Base-by-base conservation (phyloP, 257 asterid genomes). In the Rubia yunnanensis region DNA sequence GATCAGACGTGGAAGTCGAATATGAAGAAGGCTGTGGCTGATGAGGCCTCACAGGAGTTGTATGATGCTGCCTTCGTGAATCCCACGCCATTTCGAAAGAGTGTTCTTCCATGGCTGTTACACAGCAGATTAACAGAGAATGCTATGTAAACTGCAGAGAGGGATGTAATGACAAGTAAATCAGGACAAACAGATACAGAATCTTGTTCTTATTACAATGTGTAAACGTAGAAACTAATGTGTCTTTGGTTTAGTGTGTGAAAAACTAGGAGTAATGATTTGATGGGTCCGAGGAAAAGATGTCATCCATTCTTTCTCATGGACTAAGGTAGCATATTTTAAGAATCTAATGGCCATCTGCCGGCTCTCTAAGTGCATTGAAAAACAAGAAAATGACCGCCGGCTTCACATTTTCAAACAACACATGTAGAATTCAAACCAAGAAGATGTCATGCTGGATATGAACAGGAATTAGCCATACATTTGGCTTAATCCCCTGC, bases 11-110 rank as follows among this genome's bases (percentile, higher is more conserved):
- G 6, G 89, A 74, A 38, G 74, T 46, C 10, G 94, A 87, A 54
- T 80, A 82, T 1, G 91, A 79, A 31, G 74, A 58, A 1, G 88
- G 68, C 15, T 64, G 62, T 15, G 75, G 71, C n/a, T 63, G 79
- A 11, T 85, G 73, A 11, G 85, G 73, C 46, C 65, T 74, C 0
- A 69, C 79, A 0, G 89, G 91, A 5, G 95, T 78, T 26, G 80
- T 70, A 76, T 79, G 81, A 65, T 73, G 78, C 55, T 75, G 79
- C 54, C 83, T 60, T 48, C 49, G 31, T 8, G 69, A 44, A 53
- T 35, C 4, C 26, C 27, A 17, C 1, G 73, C 74, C 9, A 66
- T 62, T 41, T 83, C 87, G 23, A 26, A 52, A 4, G 79, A 72
- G 36, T 60, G 71, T 56, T 74, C 74, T 17, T 76, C 87, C 90